Conservation (phyloP, 1,284 basidiomycete species). For the Agroathelia rolfsii region DNA sequence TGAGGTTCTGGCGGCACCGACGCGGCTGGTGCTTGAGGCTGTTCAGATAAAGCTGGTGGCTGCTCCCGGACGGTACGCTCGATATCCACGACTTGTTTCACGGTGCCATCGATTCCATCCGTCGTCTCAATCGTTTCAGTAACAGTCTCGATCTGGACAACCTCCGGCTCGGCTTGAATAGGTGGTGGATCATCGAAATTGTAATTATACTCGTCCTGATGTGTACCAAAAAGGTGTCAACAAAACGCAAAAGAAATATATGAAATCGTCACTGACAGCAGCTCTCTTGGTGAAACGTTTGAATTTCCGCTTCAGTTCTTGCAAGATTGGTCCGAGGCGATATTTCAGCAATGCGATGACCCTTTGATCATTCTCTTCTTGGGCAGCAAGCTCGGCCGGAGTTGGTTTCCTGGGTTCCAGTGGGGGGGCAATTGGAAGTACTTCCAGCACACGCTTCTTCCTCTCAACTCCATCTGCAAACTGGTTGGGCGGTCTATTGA, state of each 20-base stretch:
- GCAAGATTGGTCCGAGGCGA: slow-evolving; percentile 78
- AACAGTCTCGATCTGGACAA: slow-evolving; percentile 34
- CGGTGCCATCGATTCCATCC: slow-evolving; percentile 19
- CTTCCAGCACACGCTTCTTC: slow-evolving; percentile 78
- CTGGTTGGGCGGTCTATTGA: slow-evolving; percentile 70
- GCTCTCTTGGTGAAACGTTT: slow-evolving; percentile 84
- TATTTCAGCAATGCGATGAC: slow-evolving; percentile 81
- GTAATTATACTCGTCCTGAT: slow-evolving; percentile 67
- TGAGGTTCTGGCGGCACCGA: slow-evolving; percentile 13
- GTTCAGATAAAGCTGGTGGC: slow-evolving; percentile 26
- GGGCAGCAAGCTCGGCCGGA: slow-evolving; percentile 74
- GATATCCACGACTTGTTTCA: slow-evolving; percentile 20
- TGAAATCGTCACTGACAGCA: slow-evolving; percentile 49
- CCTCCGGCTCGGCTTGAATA: slow-evolving; percentile 30
- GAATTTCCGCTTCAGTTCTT: slow-evolving; percentile 88
- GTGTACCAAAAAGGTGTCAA: slow-evolving; percentile 1
- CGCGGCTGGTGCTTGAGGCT: slow-evolving; percentile 11
- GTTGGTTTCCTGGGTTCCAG: slow-evolving; percentile 79
- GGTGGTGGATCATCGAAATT: slow-evolving; percentile 28
- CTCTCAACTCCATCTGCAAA: slow-evolving; percentile 89
- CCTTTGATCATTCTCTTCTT: slow-evolving; percentile 75
- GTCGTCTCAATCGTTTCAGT: slow-evolving; percentile 24
- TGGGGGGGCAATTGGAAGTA: slow-evolving; percentile 83
- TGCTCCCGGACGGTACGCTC: slow-evolving; percentile 22
- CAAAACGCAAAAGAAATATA: slow-evolving; percentile 4